Percentiles rank a stretch among this genome's conserved stretches.
Evolutionary conservation across 768 basidiomycete species (phyloP).

Genomic region (Calocybe gangraenosa): DNA sequence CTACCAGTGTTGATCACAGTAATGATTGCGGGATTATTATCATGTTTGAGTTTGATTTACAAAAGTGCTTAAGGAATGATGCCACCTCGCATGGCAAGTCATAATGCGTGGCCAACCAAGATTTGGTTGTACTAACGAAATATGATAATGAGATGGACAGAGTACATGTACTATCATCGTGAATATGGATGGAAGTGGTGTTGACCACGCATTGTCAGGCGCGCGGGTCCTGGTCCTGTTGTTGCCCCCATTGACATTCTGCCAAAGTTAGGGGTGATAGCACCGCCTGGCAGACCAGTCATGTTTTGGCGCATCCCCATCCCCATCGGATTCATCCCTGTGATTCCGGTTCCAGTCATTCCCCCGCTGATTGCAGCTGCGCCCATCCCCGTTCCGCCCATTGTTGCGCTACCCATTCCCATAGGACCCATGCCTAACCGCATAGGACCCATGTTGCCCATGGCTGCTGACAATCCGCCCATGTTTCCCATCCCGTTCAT

Average conservation of each 20-base stretch:
- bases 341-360: slow-evolving; percentile 19
- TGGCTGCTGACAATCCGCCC: slow-evolving; percentile 13
- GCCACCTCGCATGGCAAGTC: no score
- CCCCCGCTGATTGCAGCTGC: slow-evolving; percentile 8
- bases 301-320: slow-evolving; percentile 14
- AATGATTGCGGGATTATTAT: no score
- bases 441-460: slow-evolving; percentile 32
- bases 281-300: slow-evolving; percentile 19
- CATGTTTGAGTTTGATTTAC: no score
- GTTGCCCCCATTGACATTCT: slow-evolving; percentile 33
- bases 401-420: slow-evolving; percentile 16
- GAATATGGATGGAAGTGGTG: slow-evolving; percentile 66
- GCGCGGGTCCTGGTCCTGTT: slow-evolving; percentile 30
- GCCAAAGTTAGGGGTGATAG: slow-evolving; percentile 22
- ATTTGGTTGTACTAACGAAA: no score
- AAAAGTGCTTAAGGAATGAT: no score
- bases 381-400: slow-evolving; percentile 19
- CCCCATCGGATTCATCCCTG: slow-evolving; percentile 19
- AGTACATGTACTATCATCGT: slow-evolving; percentile 28
- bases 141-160: neutral
- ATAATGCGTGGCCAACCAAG: no score
- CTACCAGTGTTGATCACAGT: no score
- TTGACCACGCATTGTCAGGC: slow-evolving; percentile 48
- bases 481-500: slow-evolving; percentile 37
- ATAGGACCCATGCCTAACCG: slow-evolving; percentile 31